phyloP scores from a whole-genome alignment of 257 asterid species.

The Salvia splendens region DNA sequence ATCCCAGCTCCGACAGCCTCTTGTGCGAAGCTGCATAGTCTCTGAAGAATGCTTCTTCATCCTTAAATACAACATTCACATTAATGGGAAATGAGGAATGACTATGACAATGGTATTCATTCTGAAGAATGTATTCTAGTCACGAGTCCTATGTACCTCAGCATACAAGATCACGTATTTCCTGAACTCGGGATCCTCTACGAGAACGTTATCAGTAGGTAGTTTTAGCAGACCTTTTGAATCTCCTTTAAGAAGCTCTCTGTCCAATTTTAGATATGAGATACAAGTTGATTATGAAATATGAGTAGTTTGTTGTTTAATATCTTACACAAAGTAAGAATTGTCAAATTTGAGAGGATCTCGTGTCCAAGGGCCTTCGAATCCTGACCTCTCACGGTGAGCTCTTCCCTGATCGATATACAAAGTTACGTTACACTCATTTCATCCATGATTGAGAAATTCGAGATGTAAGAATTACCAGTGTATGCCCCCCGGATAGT shows the following conservation, averaged over 20 bases:
- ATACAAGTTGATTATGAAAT: not conserved
- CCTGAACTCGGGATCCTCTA: constrained; percentile 65
- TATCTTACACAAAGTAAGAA: constrained; percentile 71
- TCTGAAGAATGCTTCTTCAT: constrained; percentile 81
- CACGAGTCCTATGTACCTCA: constrained; percentile 40
- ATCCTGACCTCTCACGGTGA: constrained; percentile 82
- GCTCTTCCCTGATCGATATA: constrained; percentile 66
- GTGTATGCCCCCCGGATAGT: constrained; percentile 85
- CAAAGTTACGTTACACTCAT: not conserved
- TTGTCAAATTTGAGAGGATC: constrained; percentile 87
- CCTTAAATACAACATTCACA: constrained; percentile 39
- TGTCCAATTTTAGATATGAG: constrained; percentile 30
- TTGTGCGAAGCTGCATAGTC: constrained; percentile 87
- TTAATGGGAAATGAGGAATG: no score
- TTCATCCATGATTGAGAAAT: constrained; percentile 12
- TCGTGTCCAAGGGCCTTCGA: constrained; percentile 88
- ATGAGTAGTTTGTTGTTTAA: not conserved
- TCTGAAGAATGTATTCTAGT: no score
- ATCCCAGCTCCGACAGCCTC: constrained; percentile 88
- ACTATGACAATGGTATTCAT: no score
- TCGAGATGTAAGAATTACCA: constrained; percentile 45
- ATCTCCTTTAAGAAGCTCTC: constrained; percentile 75
- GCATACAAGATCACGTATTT: constrained; percentile 64
- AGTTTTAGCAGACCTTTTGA: constrained; percentile 70
- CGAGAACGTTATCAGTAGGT: constrained; percentile 71